Evolutionary conservation across 2,329 filamentous ascomycete genomes (phyloP).

Genomic region (Epichloe typhina): DNA sequence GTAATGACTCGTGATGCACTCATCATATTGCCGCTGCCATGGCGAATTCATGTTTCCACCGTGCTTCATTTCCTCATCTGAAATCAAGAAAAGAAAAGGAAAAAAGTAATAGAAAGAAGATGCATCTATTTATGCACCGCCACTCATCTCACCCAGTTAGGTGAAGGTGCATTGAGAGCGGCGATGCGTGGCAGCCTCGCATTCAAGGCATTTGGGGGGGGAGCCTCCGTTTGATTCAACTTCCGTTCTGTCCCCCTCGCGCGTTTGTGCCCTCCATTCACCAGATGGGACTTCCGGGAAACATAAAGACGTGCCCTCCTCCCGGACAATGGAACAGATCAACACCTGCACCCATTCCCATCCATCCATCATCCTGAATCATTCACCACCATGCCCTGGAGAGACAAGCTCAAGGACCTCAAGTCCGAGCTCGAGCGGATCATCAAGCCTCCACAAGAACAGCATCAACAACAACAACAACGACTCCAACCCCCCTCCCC

Average conservation of each 20-base stretch:
- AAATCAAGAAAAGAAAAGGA: too few relatives aligned
- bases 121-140: neutral
- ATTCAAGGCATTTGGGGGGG: neutral
- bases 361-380: too few relatives aligned
- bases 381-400: slow-evolving; percentile 20
- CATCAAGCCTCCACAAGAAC: slow-evolving; percentile 14
- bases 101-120: too few relatives aligned
- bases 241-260: neutral
- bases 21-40: too few relatives aligned
- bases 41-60: too few relatives aligned
- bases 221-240: neutral
- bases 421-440: slow-evolving; percentile 26
- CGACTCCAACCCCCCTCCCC: slow-evolving; percentile 6
- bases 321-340: neutral
- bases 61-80: too few relatives aligned
- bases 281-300: too few relatives aligned
- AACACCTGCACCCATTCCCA: neutral
- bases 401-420: slow-evolving; percentile 23
- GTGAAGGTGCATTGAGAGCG: neutral
- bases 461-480: neutral
- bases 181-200: too few relatives aligned
- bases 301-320: too few relatives aligned
- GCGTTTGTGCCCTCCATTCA: too few relatives aligned
- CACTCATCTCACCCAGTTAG: neutral
- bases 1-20: too few relatives aligned